These are phyloP conservation scores for Linnemannia schmuckeri DNA, from an alignment of 192 early-diverging fungal genomes.

Conservation along the genomic window DNA sequence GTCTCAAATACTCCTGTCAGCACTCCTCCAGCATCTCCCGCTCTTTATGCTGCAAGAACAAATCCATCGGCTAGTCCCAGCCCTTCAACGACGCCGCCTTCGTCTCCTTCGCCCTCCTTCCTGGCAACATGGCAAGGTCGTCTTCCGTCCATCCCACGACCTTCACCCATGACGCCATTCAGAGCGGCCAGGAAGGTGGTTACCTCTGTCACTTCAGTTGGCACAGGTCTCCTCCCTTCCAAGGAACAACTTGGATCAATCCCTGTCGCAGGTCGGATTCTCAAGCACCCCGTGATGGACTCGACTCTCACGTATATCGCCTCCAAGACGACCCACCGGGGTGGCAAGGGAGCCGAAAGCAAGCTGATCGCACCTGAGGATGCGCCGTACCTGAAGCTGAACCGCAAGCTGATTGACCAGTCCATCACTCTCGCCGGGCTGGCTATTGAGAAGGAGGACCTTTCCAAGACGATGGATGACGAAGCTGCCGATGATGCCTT, in stretches of 20 bases:
- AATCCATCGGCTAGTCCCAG: constrained; percentile 11
- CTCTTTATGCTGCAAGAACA: constrained; percentile 18
- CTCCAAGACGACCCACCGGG: constrained; percentile 38
- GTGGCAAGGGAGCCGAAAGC: constrained; percentile 11
- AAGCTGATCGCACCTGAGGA: constrained; percentile 32
- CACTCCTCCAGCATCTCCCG: constrained; percentile 50
- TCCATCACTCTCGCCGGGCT: constrained; percentile 43
- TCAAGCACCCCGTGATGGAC: constrained; percentile 54
- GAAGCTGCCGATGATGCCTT: constrained; percentile 57
- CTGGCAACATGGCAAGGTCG: constrained; percentile 32
- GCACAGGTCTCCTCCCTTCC: constrained; percentile 44
- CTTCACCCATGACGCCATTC: constrained; percentile 46
- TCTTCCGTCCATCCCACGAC: constrained; percentile 40
- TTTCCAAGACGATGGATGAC: constrained; percentile 52
- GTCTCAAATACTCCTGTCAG: constrained; percentile 23
- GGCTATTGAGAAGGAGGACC: constrained; percentile 49
- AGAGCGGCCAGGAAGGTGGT: constrained; percentile 45
- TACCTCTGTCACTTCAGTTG: constrained; percentile 44
- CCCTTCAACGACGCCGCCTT: constrained; percentile 42
- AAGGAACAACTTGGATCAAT: constrained; percentile 53
- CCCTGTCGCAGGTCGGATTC: constrained; percentile 49
- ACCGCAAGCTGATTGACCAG: constrained; percentile 52
- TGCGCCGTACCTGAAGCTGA: constrained; percentile 47
- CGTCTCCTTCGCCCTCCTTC: constrained; percentile 45
- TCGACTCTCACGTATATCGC: constrained; percentile 53